Percentiles rank a stretch among this genome's conserved stretches.
phyloP scores from a whole-genome alignment of 2,329 filamentous ascomycete species.

The Cyphellophora europaea region DNA sequence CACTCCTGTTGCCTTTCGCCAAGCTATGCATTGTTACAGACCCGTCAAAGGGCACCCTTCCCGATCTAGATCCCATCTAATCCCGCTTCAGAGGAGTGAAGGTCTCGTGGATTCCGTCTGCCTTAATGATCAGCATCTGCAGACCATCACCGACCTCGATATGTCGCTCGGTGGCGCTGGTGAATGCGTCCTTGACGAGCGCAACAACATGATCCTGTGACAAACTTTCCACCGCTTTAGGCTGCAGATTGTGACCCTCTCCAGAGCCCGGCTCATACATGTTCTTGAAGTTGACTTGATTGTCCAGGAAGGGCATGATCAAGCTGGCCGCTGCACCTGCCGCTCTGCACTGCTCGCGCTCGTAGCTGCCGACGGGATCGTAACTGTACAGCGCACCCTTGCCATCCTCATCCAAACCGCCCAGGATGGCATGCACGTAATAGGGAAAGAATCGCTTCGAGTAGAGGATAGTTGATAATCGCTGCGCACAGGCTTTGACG shows the following conservation, averaged over 20 bases:
- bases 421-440: slow-evolving; percentile 91
- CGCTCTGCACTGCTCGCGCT: slow-evolving; percentile 90
- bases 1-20: too few species aligned
- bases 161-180: slow-evolving; percentile 94
- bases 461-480: slow-evolving; percentile 91
- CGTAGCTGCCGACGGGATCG: slow-evolving; percentile 95
- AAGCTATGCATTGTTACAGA: too few species aligned
- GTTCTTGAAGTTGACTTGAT: slow-evolving; percentile 99
- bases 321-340: slow-evolving; percentile 85
- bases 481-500: slow-evolving; percentile 87
- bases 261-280: slow-evolving; percentile 86
- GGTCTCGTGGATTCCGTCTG: slow-evolving; percentile 78
- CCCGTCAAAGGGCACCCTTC: too few species aligned
- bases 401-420: slow-evolving; percentile 87
- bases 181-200: slow-evolving; percentile 93
- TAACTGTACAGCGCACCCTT: slow-evolving; percentile 93
- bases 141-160: slow-evolving; percentile 96
- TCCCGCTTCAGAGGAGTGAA: slow-evolving; percentile 82
- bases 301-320: slow-evolving; percentile 99
- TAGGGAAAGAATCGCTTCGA: slow-evolving; percentile 98
- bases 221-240: slow-evolving; percentile 54
- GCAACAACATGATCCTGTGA: slow-evolving; percentile 60
- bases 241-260: slow-evolving; percentile 68
- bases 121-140: slow-evolving; percentile 90
- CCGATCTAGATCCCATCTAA: too few species aligned